Percentiles rank a stretch among this genome's conserved stretches.
phyloP scores from a whole-genome alignment of 2,329 filamentous ascomycete species.

The Annulohypoxylon truncatum region DNA sequence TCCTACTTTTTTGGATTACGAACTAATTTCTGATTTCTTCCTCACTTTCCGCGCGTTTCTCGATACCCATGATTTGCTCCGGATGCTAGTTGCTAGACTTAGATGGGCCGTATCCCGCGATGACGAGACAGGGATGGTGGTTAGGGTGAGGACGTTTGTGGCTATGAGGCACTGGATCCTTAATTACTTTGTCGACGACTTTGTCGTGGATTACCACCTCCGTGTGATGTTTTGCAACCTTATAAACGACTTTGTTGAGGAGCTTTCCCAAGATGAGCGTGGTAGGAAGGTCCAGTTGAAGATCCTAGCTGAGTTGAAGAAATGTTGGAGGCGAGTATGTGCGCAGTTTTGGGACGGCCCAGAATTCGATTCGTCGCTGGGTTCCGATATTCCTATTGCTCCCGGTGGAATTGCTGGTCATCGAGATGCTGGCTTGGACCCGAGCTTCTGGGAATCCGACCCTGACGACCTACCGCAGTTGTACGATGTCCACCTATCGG shows the following conservation, averaged over 20 bases:
- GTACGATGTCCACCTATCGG: slow-evolving; percentile 54
- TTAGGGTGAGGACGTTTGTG: slow-evolving; percentile 95
- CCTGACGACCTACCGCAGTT: slow-evolving; percentile 59
- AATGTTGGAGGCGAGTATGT: slow-evolving; percentile 95
- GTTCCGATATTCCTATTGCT: slow-evolving; percentile 73
- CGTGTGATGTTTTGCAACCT: slow-evolving; percentile 82
- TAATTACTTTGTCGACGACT: slow-evolving; percentile 98
- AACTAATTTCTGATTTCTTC: slow-evolving; percentile 97
- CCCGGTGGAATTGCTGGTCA: slow-evolving; percentile 80
- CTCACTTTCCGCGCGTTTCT: slow-evolving; percentile 93
- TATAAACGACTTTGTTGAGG: slow-evolving; percentile 75
- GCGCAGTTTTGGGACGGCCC: slow-evolving; percentile 87
- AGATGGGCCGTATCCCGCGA: slow-evolving; percentile 84
- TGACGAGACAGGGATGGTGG: slow-evolving; percentile 89
- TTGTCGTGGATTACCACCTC: slow-evolving; percentile 79
- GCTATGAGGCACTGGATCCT: slow-evolving; percentile 96
- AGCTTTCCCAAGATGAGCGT: slow-evolving; percentile 60
- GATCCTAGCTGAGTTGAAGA: slow-evolving; percentile 92
- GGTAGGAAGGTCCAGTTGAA: slow-evolving; percentile 73
- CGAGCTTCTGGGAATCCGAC: slow-evolving; percentile 64
- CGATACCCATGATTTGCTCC: slow-evolving; percentile 78
- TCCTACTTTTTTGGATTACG: slow-evolving; percentile 94
- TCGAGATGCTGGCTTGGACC: slow-evolving; percentile 66
- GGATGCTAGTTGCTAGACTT: slow-evolving; percentile 85
- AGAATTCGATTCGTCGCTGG: slow-evolving; percentile 71